Conservation (phyloP, 495 filamentous ascomycete genomes). For the Penicillium tannophilum region DNA sequence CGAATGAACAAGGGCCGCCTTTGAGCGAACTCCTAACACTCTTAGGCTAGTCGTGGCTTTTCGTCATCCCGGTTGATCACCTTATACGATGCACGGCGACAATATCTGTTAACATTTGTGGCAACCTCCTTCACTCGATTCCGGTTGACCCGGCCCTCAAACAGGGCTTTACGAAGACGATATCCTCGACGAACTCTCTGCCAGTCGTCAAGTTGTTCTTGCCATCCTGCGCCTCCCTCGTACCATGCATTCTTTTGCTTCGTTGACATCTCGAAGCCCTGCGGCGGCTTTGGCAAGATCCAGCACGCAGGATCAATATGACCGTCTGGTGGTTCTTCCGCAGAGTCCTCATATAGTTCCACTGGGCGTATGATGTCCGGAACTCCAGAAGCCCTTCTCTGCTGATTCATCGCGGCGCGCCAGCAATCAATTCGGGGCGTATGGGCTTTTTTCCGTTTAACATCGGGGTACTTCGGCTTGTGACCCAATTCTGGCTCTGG, state of each 20-base stretch:
- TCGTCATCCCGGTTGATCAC: conserved; percentile 11
- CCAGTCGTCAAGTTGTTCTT: conserved; percentile 47
- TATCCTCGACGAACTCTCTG: conserved; percentile 39
- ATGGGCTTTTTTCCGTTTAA: conserved; percentile 21
- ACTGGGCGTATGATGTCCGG: conserved; percentile 28
- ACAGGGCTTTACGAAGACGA: conserved; percentile 36
- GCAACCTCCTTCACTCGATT: conserved; percentile 34
- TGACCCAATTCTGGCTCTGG: conserved; percentile 19
- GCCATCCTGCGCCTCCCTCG: conserved; percentile 46
- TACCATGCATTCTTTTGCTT: conserved; percentile 43
- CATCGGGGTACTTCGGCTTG: conserved; percentile 32
- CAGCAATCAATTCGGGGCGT: conserved; percentile 42
- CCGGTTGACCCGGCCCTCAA: conserved; percentile 43
- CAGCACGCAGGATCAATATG: conserved; percentile 44
- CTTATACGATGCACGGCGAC: conserved; percentile 21
- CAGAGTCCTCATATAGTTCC: conserved; percentile 39
- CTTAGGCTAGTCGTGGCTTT: neutral
- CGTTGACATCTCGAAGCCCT: conserved; percentile 40
- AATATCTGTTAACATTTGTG: conserved; percentile 25
- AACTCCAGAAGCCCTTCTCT: conserved; percentile 32
- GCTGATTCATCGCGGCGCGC: conserved; percentile 40
- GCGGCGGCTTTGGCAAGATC: conserved; percentile 47
- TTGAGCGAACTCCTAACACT: neutral
- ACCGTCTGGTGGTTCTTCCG: conserved; percentile 44
- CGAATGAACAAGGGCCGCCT: neutral